phyloP scores from a whole-genome alignment of 805 yeast species.

The Brettanomyces bruxellensis region DNA sequence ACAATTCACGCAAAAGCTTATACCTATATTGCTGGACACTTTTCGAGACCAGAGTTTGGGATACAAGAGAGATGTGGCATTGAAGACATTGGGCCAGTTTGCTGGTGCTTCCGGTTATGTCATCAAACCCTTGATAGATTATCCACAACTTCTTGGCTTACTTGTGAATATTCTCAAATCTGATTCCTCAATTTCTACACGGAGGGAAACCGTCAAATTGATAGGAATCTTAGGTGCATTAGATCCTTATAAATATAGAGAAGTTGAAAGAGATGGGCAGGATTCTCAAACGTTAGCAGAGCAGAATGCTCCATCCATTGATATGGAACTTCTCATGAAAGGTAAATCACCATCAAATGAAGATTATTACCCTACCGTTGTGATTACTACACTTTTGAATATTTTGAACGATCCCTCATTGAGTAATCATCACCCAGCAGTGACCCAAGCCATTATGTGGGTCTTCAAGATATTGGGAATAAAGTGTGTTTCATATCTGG shows the following conservation, averaged over 20 bases:
- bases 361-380: slow-evolving; percentile 93
- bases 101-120: slow-evolving; percentile 92
- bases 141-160: slow-evolving; percentile 81
- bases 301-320: slow-evolving; percentile 84
- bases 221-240: slow-evolving; percentile 93
- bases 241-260: slow-evolving; percentile 93
- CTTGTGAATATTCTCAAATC: slow-evolving; percentile 74
- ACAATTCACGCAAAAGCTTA: slow-evolving; percentile 61
- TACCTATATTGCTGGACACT: slow-evolving; percentile 83
- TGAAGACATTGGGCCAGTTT: slow-evolving; percentile 79
- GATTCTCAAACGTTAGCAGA: slow-evolving; percentile 40
- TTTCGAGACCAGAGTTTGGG: slow-evolving; percentile 91
- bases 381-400: slow-evolving; percentile 74
- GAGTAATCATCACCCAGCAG: slow-evolving; percentile 80
- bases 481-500: slow-evolving; percentile 82
- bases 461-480: slow-evolving; percentile 85
- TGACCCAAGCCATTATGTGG: slow-evolving; percentile 88
- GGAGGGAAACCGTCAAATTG: slow-evolving; percentile 81
- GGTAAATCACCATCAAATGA: slow-evolving; percentile 91
- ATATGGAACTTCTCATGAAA: slow-evolving; percentile 81
- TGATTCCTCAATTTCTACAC: slow-evolving; percentile 63
- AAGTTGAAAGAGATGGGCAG: slow-evolving; percentile 56
- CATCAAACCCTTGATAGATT: slow-evolving; percentile 83
- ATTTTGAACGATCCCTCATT: slow-evolving; percentile 79
- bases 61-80: slow-evolving; percentile 80